phyloP scores from a whole-genome alignment of 495 filamentous ascomycete species.

The Neurospora terricola region DNA sequence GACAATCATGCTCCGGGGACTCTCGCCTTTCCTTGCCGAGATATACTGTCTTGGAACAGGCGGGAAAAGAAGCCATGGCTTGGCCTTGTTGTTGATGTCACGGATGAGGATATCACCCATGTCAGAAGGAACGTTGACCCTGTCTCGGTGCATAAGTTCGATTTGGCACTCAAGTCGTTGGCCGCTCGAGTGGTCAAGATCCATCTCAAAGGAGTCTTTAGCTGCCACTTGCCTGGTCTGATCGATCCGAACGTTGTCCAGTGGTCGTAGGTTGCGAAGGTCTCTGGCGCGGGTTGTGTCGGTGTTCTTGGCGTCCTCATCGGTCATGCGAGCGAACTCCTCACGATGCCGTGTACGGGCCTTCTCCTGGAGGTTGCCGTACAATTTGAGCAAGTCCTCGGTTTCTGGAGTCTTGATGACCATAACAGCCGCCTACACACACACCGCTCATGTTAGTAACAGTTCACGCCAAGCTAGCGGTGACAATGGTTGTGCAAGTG shows the following conservation, averaged over 20 bases:
- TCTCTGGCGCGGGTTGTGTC: conserved; percentile 73
- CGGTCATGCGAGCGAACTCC: conserved; percentile 78
- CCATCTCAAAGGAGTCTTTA: conserved; percentile 79
- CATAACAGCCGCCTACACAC: conserved; percentile 33
- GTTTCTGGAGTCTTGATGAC: conserved; percentile 21
- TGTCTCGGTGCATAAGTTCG: conserved; percentile 82
- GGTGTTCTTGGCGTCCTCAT: conserved; percentile 77
- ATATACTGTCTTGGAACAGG: conserved; percentile 58
- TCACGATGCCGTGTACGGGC: conserved; percentile 72
- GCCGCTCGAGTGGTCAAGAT: conserved; percentile 79
- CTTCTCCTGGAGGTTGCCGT: conserved; percentile 63
- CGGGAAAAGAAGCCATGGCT: conserved; percentile 82
- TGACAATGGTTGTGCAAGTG: not conserved
- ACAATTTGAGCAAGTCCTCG: conserved; percentile 28
- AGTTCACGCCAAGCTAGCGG: not conserved
- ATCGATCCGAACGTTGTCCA: conserved; percentile 62
- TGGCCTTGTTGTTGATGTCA: conserved; percentile 62
- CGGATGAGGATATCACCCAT: conserved; percentile 81
- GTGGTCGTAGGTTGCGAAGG: conserved; percentile 58
- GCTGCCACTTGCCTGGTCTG: conserved; percentile 66
- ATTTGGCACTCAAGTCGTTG: conserved; percentile 80
- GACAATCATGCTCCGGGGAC: conserved; percentile 58
- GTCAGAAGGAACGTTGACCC: conserved; percentile 40
- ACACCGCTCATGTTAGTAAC: not conserved
- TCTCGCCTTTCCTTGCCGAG: conserved; percentile 72